phyloP scores from a whole-genome alignment of 768 basidiomycete species.

The Fomitopsis pulvina region DNA sequence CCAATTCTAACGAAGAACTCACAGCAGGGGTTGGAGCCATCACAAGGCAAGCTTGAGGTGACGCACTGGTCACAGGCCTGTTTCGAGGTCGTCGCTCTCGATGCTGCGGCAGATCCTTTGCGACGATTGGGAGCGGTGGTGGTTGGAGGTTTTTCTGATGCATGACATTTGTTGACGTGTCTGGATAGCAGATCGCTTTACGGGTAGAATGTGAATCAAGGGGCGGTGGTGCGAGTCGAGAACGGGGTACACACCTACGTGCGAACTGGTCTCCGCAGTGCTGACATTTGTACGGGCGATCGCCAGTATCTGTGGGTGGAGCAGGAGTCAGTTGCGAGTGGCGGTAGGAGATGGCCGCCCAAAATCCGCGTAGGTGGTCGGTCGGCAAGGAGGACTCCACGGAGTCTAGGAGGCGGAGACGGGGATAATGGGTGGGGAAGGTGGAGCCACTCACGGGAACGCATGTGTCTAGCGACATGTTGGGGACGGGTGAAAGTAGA shows the following conservation, averaged over 20 bases:
- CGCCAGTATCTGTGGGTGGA: constrained; percentile 64
- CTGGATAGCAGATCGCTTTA: constrained; percentile 75
- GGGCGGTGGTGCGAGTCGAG: constrained; percentile 2
- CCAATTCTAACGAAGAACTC: constrained; percentile 17
- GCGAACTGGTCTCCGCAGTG: constrained; percentile 89
- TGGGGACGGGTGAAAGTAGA: constrained; percentile 86
- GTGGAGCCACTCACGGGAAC: constrained; percentile 61
- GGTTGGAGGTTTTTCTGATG: constrained; percentile 55
- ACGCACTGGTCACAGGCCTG: constrained; percentile 86
- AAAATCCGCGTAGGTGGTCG: constrained; percentile 1
- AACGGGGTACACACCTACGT: constrained; percentile 46
- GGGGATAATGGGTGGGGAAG: constrained; percentile 6
- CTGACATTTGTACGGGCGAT: constrained; percentile 85
- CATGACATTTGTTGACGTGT: constrained; percentile 86
- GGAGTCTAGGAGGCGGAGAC: neutral
- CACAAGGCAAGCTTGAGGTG: constrained; percentile 66
- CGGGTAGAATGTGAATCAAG: neutral
- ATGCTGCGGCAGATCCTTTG: constrained; percentile 60
- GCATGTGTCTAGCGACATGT: constrained; percentile 87
- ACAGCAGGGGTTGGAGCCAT: constrained; percentile 78
- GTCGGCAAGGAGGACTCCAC: constrained; percentile 2
- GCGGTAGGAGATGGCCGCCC: constrained; percentile 5
- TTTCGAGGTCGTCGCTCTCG: constrained; percentile 72
- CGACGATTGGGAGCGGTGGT: constrained; percentile 40
- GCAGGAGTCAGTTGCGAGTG: constrained; percentile 4